These are phyloP conservation scores for Candida nitratophila DNA, from an alignment of 805 yeast genomes.

Conservation along the genomic window DNA sequence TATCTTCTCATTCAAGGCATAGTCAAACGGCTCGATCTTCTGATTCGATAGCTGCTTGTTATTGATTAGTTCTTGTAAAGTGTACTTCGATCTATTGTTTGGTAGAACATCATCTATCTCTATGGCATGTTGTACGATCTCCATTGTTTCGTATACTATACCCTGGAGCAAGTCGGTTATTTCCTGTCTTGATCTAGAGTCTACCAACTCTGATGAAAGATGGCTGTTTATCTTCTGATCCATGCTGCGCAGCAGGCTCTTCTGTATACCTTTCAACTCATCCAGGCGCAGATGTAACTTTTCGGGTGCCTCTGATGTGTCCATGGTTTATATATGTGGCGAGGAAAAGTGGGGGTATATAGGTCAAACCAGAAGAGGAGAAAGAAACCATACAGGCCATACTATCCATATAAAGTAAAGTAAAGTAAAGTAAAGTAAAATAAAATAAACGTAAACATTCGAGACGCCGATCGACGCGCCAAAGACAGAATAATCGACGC, in stretches of 20 bases:
- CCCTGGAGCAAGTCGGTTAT: conserved; percentile 37
- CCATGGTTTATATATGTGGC: conserved; percentile 6
- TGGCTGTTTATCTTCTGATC: conserved; percentile 29
- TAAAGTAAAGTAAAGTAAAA: no score
- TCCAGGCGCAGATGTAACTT: conserved; percentile 42
- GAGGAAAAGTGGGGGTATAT: no score
- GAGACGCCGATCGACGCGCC: no score
- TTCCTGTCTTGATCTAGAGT: conserved; percentile 20
- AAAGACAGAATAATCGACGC: no score
- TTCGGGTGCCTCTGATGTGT: conserved; percentile 22
- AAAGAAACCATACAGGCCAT: not conserved
- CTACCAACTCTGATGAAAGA: not conserved
- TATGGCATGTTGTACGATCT: conserved; percentile 47
- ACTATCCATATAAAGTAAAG: no score
- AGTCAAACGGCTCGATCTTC: conserved; percentile 65
- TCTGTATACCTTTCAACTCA: conserved; percentile 45
- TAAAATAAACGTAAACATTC: no score
- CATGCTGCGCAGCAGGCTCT: conserved; percentile 34
- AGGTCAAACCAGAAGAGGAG: no score
- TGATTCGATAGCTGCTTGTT: conserved; percentile 7
- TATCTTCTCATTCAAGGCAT: conserved; percentile 51
- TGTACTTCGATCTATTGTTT: not conserved
- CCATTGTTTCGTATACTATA: conserved; percentile 48
- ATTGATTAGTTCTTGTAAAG: not conserved
- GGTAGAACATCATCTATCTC: conserved; percentile 46